Percentiles rank a stretch among this genome's conserved stretches.
Conservation (phyloP, 164 flowering plant genomes). For the Amborella trichopoda region DNA sequence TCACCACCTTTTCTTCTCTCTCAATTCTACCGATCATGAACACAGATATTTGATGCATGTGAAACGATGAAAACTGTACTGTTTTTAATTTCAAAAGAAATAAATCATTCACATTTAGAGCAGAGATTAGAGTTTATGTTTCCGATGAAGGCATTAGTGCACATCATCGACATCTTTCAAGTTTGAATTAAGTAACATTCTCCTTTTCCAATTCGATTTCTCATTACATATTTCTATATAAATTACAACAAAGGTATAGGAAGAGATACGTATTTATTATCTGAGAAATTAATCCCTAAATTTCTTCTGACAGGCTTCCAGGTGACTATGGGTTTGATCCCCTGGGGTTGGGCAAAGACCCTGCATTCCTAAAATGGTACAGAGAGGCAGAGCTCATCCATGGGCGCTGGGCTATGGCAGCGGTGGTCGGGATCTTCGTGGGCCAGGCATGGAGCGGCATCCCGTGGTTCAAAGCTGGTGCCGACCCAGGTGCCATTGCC, state of each 20-base stretch:
- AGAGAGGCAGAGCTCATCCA: conserved; percentile 98
- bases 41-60: neutral
- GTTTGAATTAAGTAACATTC: no score
- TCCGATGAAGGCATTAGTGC: no score
- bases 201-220: no score
- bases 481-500: conserved; percentile 89
- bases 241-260: no score
- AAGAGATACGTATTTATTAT: no score
- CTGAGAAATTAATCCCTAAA: no score
- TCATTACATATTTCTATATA: no score
- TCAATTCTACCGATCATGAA: neutral
- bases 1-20: neutral
- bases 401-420: conserved; percentile 97
- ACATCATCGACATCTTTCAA: no score
- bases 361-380: conserved; percentile 97
- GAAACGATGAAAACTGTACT: no score
- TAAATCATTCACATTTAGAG: neutral
- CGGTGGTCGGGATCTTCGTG: conserved; percentile 85
- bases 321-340: conserved; percentile 98
- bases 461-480: conserved; percentile 98
- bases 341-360: conserved; percentile 93
- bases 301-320: conserved; percentile 46
- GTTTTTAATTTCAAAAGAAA: no score
- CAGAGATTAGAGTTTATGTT: no score
- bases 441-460: conserved; percentile 96